phyloP scores from a whole-genome alignment of 1,284 basidiomycete genomes.

The Ganoderma leucocontextum region DNA sequence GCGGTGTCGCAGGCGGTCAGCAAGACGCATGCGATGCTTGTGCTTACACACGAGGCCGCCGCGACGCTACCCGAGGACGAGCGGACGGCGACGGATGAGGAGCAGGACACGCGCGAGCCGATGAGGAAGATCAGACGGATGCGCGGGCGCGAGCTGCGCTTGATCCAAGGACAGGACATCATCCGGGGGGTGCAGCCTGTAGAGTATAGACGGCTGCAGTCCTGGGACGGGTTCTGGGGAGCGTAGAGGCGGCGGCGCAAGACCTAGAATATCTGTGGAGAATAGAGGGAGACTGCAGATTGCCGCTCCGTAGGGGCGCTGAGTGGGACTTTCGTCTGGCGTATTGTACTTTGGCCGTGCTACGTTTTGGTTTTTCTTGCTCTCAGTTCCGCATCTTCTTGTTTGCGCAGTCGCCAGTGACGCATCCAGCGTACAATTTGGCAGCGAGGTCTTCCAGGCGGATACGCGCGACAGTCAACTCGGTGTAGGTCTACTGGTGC shows the following conservation, averaged over 20 bases:
- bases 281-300: background rate
- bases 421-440: no score
- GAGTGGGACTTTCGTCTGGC: background rate
- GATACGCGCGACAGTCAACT: constrained; percentile 21
- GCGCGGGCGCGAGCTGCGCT: constrained; percentile 82
- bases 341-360: background rate
- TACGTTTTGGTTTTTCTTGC: no score
- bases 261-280: background rate
- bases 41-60: constrained; percentile 71
- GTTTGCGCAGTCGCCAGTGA: no score
- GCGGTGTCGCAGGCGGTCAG: constrained; percentile 80
- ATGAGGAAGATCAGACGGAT: constrained; percentile 74
- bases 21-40: constrained; percentile 88
- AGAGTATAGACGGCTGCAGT: constrained; percentile 43
- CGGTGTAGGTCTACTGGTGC: no score
- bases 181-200: constrained; percentile 46
- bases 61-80: constrained; percentile 63
- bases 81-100: constrained; percentile 71
- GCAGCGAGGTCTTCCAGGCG: no score
- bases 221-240: constrained; percentile 54
- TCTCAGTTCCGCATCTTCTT: no score
- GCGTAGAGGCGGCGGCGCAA: background rate
- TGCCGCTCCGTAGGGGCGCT: background rate
- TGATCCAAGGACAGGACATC: constrained; percentile 79
- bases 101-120: constrained; percentile 72